Conservation (phyloP, 129 eudicot species). For the Ambrosia artemisiifolia region DNA sequence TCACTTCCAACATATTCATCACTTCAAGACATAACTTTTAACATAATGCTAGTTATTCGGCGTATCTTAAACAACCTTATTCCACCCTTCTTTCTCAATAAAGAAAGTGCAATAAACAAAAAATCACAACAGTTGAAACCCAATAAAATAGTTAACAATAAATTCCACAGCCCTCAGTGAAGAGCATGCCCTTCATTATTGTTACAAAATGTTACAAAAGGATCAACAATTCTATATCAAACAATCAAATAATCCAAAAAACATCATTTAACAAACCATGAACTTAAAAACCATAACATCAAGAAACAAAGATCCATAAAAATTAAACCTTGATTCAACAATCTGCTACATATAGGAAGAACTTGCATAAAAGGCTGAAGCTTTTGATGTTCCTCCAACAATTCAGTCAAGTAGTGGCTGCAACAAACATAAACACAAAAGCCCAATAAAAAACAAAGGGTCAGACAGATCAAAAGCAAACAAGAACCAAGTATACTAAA, state of each 20-base stretch:
- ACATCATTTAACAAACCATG: background rate
- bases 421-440: slow-evolving; percentile 14
- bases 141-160: slow-evolving; percentile 6
- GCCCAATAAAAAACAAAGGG: slow-evolving; percentile 4
- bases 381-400: slow-evolving; percentile 93
- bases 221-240: slow-evolving; percentile 20
- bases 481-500: slow-evolving; percentile 8
- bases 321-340: slow-evolving; percentile 47
- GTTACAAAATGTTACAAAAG: slow-evolving; percentile 13
- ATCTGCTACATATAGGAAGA: slow-evolving; percentile 39
- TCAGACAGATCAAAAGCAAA: slow-evolving; percentile 23
- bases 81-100: slow-evolving; percentile 1
- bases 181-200: slow-evolving; percentile 21
- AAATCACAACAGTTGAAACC: background rate
- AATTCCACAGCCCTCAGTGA: background rate
- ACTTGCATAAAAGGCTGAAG: slow-evolving; percentile 52
- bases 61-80: background rate
- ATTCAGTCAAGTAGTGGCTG: slow-evolving; percentile 84
- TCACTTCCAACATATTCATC: background rate
- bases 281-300: slow-evolving; percentile 10
- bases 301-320: slow-evolving; percentile 24
- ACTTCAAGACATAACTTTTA: background rate
- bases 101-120: background rate
- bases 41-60: slow-evolving; percentile 4
- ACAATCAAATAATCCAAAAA: background rate